Percentiles rank a stretch among this genome's conserved stretches.
Evolutionary conservation across 495 filamentous ascomycete species (phyloP).

Genomic region (Sphaerosporella brunnea): DNA sequence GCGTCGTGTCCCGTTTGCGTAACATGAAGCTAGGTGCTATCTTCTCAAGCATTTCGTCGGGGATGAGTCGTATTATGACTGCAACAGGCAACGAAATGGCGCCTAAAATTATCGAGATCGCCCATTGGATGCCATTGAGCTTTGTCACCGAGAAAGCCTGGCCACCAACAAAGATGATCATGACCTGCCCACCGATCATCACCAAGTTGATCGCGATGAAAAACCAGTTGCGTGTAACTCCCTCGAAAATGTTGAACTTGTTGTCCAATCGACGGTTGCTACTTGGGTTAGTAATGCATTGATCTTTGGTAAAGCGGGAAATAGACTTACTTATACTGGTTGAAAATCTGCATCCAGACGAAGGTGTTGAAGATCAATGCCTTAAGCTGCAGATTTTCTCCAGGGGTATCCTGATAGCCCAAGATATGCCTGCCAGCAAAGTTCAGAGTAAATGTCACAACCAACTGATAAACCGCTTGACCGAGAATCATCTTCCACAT

Average conservation of each 20-base stretch:
- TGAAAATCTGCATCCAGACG: slow-evolving; percentile 93
- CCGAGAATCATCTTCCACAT: slow-evolving; percentile 96
- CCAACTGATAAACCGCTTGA: slow-evolving; percentile 64
- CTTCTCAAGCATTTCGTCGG: slow-evolving; percentile 43
- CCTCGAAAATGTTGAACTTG: slow-evolving; percentile 76
- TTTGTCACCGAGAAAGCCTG: slow-evolving; percentile 45
- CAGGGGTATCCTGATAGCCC: slow-evolving; percentile 31
- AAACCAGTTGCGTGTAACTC: slow-evolving; percentile 58
- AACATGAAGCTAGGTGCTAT: slow-evolving; percentile 38
- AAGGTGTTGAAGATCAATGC: slow-evolving; percentile 82
- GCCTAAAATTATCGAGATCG: slow-evolving; percentile 51
- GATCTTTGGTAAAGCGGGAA: background rate
- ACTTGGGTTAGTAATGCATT: slow-evolving; percentile 7
- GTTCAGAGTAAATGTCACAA: slow-evolving; percentile 60
- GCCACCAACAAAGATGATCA: slow-evolving; percentile 66
- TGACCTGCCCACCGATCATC: slow-evolving; percentile 64
- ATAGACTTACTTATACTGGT: slow-evolving; percentile 47
- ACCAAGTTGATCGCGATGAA: slow-evolving; percentile 67
- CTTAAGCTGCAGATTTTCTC: slow-evolving; percentile 31
- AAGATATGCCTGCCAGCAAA: slow-evolving; percentile 53
- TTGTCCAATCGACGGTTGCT: slow-evolving; percentile 72
- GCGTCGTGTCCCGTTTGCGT: slow-evolving; percentile 27
- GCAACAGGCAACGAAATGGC: slow-evolving; percentile 53
- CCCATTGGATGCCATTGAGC: slow-evolving; percentile 55
- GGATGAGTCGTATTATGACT: slow-evolving; percentile 54